These are phyloP conservation scores for Blastobotrys illinoisensis DNA, from an alignment of 1,139 yeast species.

Conservation along the genomic window DNA sequence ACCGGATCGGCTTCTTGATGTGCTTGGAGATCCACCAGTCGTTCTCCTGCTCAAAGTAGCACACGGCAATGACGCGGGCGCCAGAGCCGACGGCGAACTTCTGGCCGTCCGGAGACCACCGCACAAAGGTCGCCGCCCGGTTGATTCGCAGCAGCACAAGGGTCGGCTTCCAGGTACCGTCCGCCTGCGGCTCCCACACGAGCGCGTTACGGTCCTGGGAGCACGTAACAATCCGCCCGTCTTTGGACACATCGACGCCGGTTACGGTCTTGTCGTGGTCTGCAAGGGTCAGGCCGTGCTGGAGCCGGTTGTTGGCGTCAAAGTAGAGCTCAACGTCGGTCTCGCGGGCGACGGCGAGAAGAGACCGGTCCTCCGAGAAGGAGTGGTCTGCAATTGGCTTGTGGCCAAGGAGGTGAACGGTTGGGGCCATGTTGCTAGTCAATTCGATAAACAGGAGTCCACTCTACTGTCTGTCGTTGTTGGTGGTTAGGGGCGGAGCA, in stretches of 20 bases:
- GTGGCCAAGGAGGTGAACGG: slow-evolving; percentile 57
- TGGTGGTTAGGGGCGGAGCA: neutral
- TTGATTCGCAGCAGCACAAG: slow-evolving; percentile 86
- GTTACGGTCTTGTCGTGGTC: slow-evolving; percentile 96
- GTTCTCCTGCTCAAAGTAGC: slow-evolving; percentile 92
- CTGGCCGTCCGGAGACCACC: slow-evolving; percentile 89
- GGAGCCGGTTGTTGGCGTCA: slow-evolving; percentile 42
- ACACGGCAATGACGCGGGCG: slow-evolving; percentile 88
- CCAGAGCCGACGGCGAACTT: slow-evolving; percentile 98
- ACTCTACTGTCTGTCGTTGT: slow-evolving; percentile 24
- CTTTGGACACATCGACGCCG: slow-evolving; percentile 84
- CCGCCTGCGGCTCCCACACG: slow-evolving; percentile 78
- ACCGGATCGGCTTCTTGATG: slow-evolving; percentile 83
- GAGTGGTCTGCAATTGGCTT: slow-evolving; percentile 88
- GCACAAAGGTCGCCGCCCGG: slow-evolving; percentile 88
- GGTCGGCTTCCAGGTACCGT: slow-evolving; percentile 73
- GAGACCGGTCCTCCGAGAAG: slow-evolving; percentile 61
- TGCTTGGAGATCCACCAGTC: slow-evolving; percentile 99
- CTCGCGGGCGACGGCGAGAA: slow-evolving; percentile 78
- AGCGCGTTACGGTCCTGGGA: slow-evolving; percentile 97
- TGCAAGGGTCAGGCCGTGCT: slow-evolving; percentile 54
- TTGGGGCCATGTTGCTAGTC: slow-evolving; percentile 14
- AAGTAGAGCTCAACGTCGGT: slow-evolving; percentile 68
- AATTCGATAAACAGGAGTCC: slow-evolving; percentile 24
- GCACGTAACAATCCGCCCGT: slow-evolving; percentile 91